Percentiles rank a stretch among this genome's conserved stretches.
Evolutionary conservation across 2,329 filamentous ascomycete species (phyloP).

Genomic region (Sclerotinia sclerotiorum): DNA sequence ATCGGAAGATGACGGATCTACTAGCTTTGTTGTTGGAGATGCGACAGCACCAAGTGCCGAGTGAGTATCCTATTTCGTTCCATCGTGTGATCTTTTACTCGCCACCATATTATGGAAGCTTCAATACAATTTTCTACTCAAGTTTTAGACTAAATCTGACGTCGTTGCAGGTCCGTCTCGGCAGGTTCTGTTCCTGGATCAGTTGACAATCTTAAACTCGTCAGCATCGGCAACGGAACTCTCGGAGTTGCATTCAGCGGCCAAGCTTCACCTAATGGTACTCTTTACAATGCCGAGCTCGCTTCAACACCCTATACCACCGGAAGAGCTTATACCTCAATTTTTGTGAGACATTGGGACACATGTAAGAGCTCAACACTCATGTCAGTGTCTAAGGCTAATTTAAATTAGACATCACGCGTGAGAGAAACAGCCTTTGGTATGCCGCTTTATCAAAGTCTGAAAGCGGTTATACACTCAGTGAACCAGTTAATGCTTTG

Average conservation of each 20-base stretch:
- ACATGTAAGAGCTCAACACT: conserved; percentile 27
- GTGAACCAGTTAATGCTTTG: conserved; percentile 34
- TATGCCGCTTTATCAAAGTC: conserved; percentile 31
- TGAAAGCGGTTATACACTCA: conserved; percentile 29
- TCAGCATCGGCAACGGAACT: conserved; percentile 26
- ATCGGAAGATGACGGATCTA: conserved; percentile 34
- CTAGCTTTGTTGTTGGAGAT: conserved; percentile 33
- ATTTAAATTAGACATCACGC: conserved; percentile 28
- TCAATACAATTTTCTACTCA: not conserved
- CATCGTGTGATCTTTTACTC: not conserved
- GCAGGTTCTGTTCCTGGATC: conserved; percentile 33
- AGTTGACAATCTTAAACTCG: conserved; percentile 33
- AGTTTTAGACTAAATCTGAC: conserved; percentile 17
- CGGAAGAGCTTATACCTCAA: conserved; percentile 30
- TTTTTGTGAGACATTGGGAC: conserved; percentile 37
- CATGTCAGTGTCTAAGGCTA: not conserved
- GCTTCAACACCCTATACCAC: conserved; percentile 27
- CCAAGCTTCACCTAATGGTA: conserved; percentile 31
- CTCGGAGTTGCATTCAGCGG: conserved; percentile 30
- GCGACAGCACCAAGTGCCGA: conserved; percentile 28
- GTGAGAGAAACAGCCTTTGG: conserved; percentile 34
- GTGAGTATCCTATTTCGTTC: conserved; percentile 25
- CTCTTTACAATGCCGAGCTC: conserved; percentile 32
- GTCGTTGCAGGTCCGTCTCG: conserved; percentile 25
- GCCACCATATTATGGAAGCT: no score